These are phyloP conservation scores for Podaxis sp. DNA, from an alignment of 768 basidiomycete genomes.

Conservation along the genomic window DNA sequence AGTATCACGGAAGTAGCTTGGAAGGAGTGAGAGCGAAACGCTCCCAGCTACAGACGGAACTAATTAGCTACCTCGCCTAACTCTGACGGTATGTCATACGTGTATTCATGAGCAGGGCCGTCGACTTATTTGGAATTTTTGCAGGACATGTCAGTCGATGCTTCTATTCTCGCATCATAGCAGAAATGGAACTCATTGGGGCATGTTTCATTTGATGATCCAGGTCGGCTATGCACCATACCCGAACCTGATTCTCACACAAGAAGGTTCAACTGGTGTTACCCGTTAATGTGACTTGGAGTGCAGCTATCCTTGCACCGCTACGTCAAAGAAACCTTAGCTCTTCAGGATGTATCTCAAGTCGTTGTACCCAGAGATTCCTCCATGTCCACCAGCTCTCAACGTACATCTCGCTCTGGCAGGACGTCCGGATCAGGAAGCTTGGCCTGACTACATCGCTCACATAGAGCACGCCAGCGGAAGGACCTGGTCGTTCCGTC, in stretches of 20 bases:
- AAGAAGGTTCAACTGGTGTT: background rate
- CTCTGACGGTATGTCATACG: too few species aligned
- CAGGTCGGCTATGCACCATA: background rate
- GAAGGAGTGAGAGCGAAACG: too few species aligned
- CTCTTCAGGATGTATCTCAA: conserved; percentile 44
- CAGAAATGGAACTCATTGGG: background rate
- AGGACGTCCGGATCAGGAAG: conserved; percentile 44
- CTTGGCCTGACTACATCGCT: conserved; percentile 50
- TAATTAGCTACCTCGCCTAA: too few species aligned
- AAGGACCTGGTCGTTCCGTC: conserved; percentile 34
- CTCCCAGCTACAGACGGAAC: too few species aligned
- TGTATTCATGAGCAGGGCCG: background rate
- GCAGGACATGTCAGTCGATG: too few species aligned
- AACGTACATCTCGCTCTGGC: conserved; percentile 56
- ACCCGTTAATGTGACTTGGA: background rate
- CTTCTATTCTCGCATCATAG: background rate
- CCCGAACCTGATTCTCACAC: conserved; percentile 3
- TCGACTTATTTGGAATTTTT: background rate
- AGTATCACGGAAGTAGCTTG: too few species aligned
- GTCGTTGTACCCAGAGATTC: conserved; percentile 46
- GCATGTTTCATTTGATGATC: background rate
- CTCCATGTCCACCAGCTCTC: conserved; percentile 43
- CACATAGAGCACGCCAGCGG: conserved; percentile 54
- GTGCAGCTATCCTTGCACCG: background rate
- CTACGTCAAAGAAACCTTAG: background rate